These are phyloP conservation scores for Neofusicoccum kwambonambiense DNA, from an alignment of 2,329 filamentous ascomycete genomes.

Conservation along the genomic window DNA sequence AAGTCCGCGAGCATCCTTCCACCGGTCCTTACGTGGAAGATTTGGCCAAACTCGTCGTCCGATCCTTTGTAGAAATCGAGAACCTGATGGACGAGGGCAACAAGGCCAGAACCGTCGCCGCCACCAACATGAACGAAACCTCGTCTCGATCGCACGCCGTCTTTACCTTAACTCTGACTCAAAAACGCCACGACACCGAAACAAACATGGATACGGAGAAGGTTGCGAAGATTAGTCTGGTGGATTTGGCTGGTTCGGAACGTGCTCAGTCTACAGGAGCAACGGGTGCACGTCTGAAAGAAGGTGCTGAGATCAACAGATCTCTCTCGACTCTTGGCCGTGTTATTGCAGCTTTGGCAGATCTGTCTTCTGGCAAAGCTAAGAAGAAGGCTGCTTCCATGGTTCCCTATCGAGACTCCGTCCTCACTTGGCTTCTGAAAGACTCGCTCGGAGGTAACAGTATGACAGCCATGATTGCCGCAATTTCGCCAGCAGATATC, in stretches of 20 bases:
- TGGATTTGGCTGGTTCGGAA: constrained; percentile 96
- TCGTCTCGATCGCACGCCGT: constrained; percentile 97
- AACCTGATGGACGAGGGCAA: constrained; percentile 99
- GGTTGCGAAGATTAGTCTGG: constrained; percentile 94
- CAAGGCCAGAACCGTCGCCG: constrained; percentile 95
- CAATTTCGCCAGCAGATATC: constrained; percentile 96
- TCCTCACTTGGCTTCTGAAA: constrained; percentile 94
- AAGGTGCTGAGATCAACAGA: constrained; percentile 97
- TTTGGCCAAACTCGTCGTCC: constrained; percentile 89
- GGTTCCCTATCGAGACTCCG: constrained; percentile 95
- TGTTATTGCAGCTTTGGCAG: constrained; percentile 93
- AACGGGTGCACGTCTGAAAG: constrained; percentile 90
- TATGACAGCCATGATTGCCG: constrained; percentile 99
- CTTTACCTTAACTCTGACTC: constrained; percentile 92
- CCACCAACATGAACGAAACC: constrained; percentile 99
- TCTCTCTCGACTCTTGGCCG: constrained; percentile 94
- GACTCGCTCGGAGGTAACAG: constrained; percentile 97
- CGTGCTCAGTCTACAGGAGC: constrained; percentile 96
- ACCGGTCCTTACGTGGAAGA: constrained; percentile 98
- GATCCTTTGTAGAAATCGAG: constrained; percentile 93
- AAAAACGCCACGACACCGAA: constrained; percentile 86
- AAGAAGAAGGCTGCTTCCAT: constrained; percentile 77
- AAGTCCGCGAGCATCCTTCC: constrained; percentile 95
- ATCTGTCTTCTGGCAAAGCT: constrained; percentile 76
- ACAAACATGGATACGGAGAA: constrained; percentile 98